These are phyloP conservation scores for Tricholoma furcatifolium DNA, from an alignment of 768 basidiomycete genomes.

Conservation along the genomic window DNA sequence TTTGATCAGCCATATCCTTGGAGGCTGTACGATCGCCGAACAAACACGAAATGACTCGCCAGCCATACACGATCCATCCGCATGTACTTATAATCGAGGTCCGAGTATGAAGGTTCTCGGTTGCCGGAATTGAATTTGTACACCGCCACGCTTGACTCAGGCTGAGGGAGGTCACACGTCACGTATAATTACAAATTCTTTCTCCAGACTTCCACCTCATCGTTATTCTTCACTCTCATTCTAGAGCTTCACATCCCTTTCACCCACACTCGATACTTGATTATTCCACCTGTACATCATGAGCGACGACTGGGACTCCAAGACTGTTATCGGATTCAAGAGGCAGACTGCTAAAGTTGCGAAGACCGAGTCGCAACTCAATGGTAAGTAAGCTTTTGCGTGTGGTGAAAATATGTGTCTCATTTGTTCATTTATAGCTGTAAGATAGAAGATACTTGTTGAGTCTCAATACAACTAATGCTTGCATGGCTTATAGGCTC, in stretches of 20 bases:
- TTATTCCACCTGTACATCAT: conserved; percentile 22
- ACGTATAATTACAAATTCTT: conserved; percentile 10
- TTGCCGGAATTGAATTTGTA: not conserved
- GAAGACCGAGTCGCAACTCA: conserved; percentile 57
- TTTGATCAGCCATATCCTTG: no score
- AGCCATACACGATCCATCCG: no score
- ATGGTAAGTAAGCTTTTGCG: conserved; percentile 36
- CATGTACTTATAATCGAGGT: not conserved
- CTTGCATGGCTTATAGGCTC: conserved; percentile 49
- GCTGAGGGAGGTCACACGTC: conserved; percentile 17
- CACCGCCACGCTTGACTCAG: conserved; percentile 17
- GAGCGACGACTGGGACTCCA: conserved; percentile 71
- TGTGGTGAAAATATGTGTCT: not conserved
- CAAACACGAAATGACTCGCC: no score
- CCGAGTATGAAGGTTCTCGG: not conserved
- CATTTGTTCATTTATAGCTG: conserved; percentile 41
- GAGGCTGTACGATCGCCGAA: no score
- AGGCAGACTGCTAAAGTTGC: conserved; percentile 60
- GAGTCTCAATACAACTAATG: conserved; percentile 1
- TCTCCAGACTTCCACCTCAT: conserved; percentile 6
- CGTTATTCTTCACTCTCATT: conserved; percentile 7
- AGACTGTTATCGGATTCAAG: conserved; percentile 71
- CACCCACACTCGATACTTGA: conserved; percentile 6
- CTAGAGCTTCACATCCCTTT: conserved; percentile 6
- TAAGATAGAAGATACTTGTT: conserved; percentile 31